Evolutionary conservation across 2,329 filamentous ascomycete genomes (phyloP), one percentile per base, ranked within the genome.

Genomic region (Teratosphaeria pseudoeucalypti): DNA sequence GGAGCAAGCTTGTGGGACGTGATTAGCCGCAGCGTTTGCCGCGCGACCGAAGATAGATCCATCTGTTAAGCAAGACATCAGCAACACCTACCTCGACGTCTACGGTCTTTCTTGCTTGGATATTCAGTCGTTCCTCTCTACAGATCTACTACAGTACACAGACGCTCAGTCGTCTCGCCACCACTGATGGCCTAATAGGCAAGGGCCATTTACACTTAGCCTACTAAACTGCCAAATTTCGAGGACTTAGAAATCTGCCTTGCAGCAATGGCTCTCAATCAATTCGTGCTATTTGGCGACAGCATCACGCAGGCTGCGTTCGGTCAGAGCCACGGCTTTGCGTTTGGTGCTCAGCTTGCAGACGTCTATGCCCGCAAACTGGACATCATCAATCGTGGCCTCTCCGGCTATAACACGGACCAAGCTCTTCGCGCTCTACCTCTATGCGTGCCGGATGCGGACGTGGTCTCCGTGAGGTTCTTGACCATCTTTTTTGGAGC

Each of bases 321-420:
- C 63, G 78, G 81, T 39, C 78, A 85, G 55, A 74, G 81, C 11
- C 61, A 60, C 19, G 39, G 34, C 12, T 92, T 92, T 73, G 89
- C 82, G 0, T 89, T 95, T 67, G 84, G 86, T 60, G 82, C 87
- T 26, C 85, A 83, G 16, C 77, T 96, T 2, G 85, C 91, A 70
- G 75, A 83, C 65, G 81, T 82, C 59, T 92, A 89, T 70, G 82
- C 84, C 56, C 85, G 92, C 60, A 84, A 85, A 39, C 79, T 94
- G 14, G 94, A 97, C 75, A 84, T 97, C 54, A 78, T 97, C 67
- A 96, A 96, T 73, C 84, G 91, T 53, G 94, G 94, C 5, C 85
- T 95, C 63, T 84, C 82, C 63, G 92, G 92, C 11, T 96, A 92
- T 78, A 95, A 87, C 69, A 91, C 90, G 2, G 79, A 81, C 39